Percentiles rank a stretch among this genome's conserved stretches.
phyloP scores from a whole-genome alignment of 139 green algal species.

The Coelastrella sp. region DNA sequence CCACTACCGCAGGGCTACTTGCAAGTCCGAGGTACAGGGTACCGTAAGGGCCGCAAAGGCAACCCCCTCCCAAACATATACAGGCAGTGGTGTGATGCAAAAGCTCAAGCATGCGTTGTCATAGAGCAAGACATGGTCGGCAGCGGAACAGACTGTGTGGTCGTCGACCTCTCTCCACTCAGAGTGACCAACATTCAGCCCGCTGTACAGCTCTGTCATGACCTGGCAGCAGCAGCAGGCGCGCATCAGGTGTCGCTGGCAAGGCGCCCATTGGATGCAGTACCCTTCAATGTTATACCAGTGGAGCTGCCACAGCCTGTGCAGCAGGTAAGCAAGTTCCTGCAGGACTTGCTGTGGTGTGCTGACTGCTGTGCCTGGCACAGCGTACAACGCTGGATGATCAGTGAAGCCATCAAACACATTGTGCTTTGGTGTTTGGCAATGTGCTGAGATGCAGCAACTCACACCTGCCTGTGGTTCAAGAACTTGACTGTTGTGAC shows the following conservation, averaged over 20 bases:
- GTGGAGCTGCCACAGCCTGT: constrained; percentile 11
- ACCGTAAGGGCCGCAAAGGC: constrained; percentile 76
- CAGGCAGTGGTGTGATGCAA: constrained; percentile 77
- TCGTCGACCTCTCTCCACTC: constrained; percentile 73
- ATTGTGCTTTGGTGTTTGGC: too few species aligned
- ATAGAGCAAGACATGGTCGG: constrained; percentile 66
- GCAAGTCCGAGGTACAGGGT: constrained; percentile 72
- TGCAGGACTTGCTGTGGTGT: neutral
- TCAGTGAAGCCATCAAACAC: too few species aligned
- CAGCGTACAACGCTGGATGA: too few species aligned
- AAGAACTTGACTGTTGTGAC: too few species aligned
- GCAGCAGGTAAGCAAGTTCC: constrained; percentile 21
- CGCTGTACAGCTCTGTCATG: constrained; percentile 13
- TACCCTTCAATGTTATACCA: constrained; percentile 58
- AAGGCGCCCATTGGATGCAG: constrained; percentile 43
- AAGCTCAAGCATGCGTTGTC: constrained; percentile 61
- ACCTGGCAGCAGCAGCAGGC: constrained; percentile 42
- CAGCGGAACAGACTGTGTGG: constrained; percentile 56
- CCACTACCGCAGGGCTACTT: constrained; percentile 63
- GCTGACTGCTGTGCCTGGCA: too few species aligned
- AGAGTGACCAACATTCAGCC: constrained; percentile 32
- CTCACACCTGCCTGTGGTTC: too few species aligned
- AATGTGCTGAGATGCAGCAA: too few species aligned
- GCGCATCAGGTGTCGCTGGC: constrained; percentile 7
- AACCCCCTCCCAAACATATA: constrained; percentile 75